Evolutionary conservation across 371 early-diverging fungal species (phyloP).

Genomic region (Lichtheimia ramosa): DNA sequence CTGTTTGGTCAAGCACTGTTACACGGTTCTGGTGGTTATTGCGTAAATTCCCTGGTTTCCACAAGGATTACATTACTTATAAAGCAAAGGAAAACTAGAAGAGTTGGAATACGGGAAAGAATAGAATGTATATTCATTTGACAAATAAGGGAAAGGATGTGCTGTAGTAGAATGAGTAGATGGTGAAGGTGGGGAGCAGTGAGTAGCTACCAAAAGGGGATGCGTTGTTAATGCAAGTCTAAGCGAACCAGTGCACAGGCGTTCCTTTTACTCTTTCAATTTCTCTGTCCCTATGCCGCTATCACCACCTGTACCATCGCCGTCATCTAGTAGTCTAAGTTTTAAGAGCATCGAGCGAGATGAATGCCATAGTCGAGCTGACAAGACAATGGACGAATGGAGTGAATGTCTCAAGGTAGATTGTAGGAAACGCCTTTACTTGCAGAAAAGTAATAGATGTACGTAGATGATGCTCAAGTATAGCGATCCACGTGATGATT

Average conservation of each 20-base stretch:
- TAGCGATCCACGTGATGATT: slow-evolving; percentile 17
- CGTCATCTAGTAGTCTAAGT: slow-evolving; percentile 9
- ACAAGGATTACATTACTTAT: not conserved
- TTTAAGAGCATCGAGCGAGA: slow-evolving; percentile 15
- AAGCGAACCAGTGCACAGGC: no score
- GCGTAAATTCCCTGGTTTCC: slow-evolving; percentile 11
- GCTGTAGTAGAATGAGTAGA: no score
- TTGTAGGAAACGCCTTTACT: not conserved
- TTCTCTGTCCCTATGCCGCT: no score
- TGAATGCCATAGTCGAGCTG: slow-evolving; percentile 28
- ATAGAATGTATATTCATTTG: no score
- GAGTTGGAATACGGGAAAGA: no score
- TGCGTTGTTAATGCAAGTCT: no score
- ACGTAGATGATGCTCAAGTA: slow-evolving; percentile 2
- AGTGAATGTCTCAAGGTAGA: slow-evolving; percentile 21
- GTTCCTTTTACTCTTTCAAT: no score
- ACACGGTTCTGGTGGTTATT: slow-evolving; percentile 3
- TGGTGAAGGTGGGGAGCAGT: no score
- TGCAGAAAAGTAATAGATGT: not conserved
- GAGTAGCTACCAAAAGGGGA: no score
- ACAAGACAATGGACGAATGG: slow-evolving; percentile 27
- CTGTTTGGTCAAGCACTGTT: slow-evolving; percentile 12
- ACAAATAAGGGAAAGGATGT: no score
- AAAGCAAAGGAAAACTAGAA: no score
- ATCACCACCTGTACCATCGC: not conserved